Conservation (phyloP, 2,329 filamentous ascomycete species). For the Hymenoscyphus infarciens region DNA sequence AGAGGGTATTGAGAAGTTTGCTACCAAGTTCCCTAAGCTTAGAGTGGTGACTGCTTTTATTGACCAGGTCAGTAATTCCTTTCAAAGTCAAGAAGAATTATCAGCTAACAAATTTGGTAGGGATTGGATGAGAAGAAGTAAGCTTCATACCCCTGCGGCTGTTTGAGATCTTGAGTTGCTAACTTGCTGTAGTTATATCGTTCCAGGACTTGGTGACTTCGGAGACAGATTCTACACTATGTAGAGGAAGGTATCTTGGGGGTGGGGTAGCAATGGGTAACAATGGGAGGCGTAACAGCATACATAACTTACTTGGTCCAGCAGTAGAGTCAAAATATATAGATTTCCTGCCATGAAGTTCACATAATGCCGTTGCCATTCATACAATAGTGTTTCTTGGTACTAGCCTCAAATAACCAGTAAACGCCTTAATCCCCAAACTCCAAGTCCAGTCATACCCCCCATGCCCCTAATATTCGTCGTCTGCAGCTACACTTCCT, state of each 20-base stretch:
- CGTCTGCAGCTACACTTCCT: constrained; percentile 51
- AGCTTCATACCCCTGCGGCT: constrained; percentile 35
- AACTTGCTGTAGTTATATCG: constrained; percentile 69
- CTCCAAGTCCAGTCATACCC: constrained; percentile 15
- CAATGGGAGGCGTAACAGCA: neutral
- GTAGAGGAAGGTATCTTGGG: constrained; percentile 41
- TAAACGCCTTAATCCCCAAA: constrained; percentile 19
- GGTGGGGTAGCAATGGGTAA: neutral
- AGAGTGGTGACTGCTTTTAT: constrained; percentile 94
- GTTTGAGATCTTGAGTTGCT: constrained; percentile 13
- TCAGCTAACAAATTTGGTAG: constrained; percentile 35
- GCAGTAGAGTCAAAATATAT: neutral
- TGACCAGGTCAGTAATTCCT: constrained; percentile 59
- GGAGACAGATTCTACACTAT: constrained; percentile 95
- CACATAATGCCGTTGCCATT: neutral
- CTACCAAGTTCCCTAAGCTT: constrained; percentile 81
- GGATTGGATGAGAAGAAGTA: constrained; percentile 98
- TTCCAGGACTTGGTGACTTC: constrained; percentile 91
- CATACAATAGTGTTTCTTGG: neutral
- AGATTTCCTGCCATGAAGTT: neutral
- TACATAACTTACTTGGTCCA: neutral
- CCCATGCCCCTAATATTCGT: constrained; percentile 45
- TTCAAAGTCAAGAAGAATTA: constrained; percentile 11
- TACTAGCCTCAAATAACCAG: neutral
- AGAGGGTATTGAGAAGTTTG: constrained; percentile 85